A percentile compares a stretch with the other conserved stretches of the same genome.
Conservation (phyloP, 2,329 filamentous ascomycete genomes). For the Pseudocercospora cruenta region DNA sequence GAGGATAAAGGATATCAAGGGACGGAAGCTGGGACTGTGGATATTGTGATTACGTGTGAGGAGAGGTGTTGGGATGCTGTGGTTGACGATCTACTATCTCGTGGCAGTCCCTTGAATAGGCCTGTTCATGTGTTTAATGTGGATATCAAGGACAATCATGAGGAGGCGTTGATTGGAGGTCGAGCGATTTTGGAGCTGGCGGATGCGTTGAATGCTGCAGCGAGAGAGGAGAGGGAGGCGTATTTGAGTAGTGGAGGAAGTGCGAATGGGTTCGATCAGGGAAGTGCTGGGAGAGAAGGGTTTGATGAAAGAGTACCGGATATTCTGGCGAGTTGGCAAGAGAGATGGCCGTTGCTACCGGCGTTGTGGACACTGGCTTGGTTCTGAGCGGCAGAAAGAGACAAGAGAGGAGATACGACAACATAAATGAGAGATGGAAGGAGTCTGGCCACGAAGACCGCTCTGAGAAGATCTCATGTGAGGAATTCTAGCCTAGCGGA, state of each 20-base stretch:
- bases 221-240: conserved; percentile 73
- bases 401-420: too few species aligned
- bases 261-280: conserved; percentile 70
- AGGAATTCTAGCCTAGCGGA: too few species aligned
- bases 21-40: conserved; percentile 85
- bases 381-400: conserved; percentile 62
- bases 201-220: conserved; percentile 78
- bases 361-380: conserved; percentile 93
- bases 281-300: conserved; percentile 67
- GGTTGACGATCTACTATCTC: conserved; percentile 84
- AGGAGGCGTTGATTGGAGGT: conserved; percentile 89
- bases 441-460: too few species aligned
- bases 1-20: conserved; percentile 77
- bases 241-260: conserved; percentile 65
- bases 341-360: conserved; percentile 87
- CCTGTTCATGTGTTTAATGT: conserved; percentile 98
- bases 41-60: conserved; percentile 95
- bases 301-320: conserved; percentile 96
- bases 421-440: too few species aligned
- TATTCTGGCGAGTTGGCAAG: conserved; percentile 90
- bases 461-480: too few species aligned
- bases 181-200: conserved; percentile 91
- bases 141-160: conserved; percentile 97
- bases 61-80: conserved; percentile 98
- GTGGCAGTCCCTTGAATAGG: conserved; percentile 83